Evolutionary conservation across 306 rosid species (phyloP).

Genomic region (barrel medic (Medicago truncatula)): DNA sequence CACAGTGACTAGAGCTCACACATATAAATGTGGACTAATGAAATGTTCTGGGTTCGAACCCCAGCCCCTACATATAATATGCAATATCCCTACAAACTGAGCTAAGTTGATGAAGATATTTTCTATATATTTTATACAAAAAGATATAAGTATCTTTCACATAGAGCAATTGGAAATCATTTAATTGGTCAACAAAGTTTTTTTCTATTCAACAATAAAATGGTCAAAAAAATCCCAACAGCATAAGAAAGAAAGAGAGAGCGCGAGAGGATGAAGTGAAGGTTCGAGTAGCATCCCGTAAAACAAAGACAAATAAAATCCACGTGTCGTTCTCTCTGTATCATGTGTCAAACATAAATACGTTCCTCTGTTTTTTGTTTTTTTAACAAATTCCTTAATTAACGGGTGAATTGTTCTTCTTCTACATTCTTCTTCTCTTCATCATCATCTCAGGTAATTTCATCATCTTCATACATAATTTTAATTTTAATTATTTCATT

Average conservation of each 20-base stretch:
- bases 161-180: too few species aligned
- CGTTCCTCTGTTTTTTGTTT: not conserved
- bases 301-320: not conserved
- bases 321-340: constrained; percentile 1
- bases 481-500: not conserved
- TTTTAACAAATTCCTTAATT: not conserved
- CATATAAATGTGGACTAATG: too few species aligned
- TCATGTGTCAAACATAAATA: not conserved
- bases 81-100: too few species aligned
- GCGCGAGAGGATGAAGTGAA: not conserved
- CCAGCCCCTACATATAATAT: too few species aligned
- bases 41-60: too few species aligned
- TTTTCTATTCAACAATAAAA: too few species aligned
- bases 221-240: too few species aligned
- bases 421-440: constrained; percentile 7
- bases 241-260: not conserved
- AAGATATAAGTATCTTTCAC: too few species aligned
- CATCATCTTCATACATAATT: not conserved
- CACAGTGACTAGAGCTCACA: too few species aligned
- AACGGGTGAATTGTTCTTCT: not conserved
- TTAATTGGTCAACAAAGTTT: too few species aligned
- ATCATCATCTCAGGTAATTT: constrained; percentile 35
- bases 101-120: too few species aligned
- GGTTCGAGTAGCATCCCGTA: not conserved
- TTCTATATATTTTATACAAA: too few species aligned